A percentile compares a stretch with the other conserved stretches of the same genome.
These are phyloP conservation scores for Yarrowia keelungensis DNA, from an alignment of 805 yeast species.

Conservation along the genomic window DNA sequence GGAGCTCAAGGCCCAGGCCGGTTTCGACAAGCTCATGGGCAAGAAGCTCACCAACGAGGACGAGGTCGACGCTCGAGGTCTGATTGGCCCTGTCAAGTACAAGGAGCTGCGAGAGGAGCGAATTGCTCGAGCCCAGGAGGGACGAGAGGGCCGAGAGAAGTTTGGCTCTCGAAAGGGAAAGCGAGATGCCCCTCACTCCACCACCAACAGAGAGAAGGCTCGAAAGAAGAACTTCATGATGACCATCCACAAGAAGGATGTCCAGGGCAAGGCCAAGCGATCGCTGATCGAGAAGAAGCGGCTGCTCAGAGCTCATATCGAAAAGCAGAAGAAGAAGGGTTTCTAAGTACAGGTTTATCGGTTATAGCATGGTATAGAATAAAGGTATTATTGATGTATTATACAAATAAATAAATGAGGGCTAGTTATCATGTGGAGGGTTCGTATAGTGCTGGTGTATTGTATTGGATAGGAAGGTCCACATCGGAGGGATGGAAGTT, in stretches of 20 bases:
- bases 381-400: constrained; percentile 17
- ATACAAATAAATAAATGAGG: too few species aligned
- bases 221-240: constrained; percentile 98
- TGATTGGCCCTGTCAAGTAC: constrained; percentile 78
- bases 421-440: not conserved
- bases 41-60: constrained; percentile 67
- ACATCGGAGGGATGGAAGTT: not conserved
- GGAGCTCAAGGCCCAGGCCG: constrained; percentile 84
- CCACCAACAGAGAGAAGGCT: constrained; percentile 95
- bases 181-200: constrained; percentile 74
- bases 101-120: constrained; percentile 91
- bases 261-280: constrained; percentile 90
- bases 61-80: constrained; percentile 75
- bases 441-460: not conserved
- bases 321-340: constrained; percentile 90
- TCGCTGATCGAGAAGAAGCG: constrained; percentile 91
- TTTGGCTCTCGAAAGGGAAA: constrained; percentile 88
- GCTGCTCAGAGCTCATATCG: constrained; percentile 82
- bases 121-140: constrained; percentile 84
- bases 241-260: constrained; percentile 96
- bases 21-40: constrained; percentile 74
- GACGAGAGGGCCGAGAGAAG: constrained; percentile 90
- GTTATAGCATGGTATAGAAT: constrained; percentile 26
- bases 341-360: constrained; percentile 48
- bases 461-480: not conserved